These are phyloP conservation scores for Hymenoscyphus fraxineus DNA, from an alignment of 2,329 filamentous ascomycete genomes.

Conservation along the genomic window DNA sequence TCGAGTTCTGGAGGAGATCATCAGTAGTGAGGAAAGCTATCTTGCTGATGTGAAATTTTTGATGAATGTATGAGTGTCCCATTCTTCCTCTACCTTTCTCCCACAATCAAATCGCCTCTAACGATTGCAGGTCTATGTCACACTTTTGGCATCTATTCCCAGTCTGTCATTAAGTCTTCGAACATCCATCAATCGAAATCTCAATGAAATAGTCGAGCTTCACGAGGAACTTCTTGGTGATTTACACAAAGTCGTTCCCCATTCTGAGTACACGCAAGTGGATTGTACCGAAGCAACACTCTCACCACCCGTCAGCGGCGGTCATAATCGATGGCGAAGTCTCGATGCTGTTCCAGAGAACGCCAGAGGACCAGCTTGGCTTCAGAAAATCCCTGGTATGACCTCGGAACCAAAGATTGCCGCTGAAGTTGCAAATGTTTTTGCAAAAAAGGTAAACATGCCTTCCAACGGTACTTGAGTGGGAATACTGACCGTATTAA, in stretches of 20 bases:
- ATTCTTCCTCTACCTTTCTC: slow-evolving; percentile 41
- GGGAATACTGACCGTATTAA: neutral
- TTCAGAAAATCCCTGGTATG: slow-evolving; percentile 48
- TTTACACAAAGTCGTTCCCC: slow-evolving; percentile 66
- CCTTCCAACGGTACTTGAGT: neutral
- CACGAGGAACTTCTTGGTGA: slow-evolving; percentile 79
- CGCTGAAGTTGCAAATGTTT: slow-evolving; percentile 58
- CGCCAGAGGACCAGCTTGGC: slow-evolving; percentile 39
- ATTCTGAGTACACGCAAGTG: slow-evolving; percentile 58
- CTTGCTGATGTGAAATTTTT: slow-evolving; percentile 83
- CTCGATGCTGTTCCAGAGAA: slow-evolving; percentile 35
- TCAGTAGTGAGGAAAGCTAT: slow-evolving; percentile 83
- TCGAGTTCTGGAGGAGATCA: slow-evolving; percentile 78
- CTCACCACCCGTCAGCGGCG: slow-evolving; percentile 13
- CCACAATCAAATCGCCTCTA: slow-evolving; percentile 54
- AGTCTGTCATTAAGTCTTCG: slow-evolving; percentile 61
- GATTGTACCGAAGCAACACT: slow-evolving; percentile 28
- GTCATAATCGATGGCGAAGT: slow-evolving; percentile 47
- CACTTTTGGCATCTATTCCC: slow-evolving; percentile 68
- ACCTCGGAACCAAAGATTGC: slow-evolving; percentile 56
- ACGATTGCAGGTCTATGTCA: slow-evolving; percentile 59
- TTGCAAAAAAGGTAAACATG: slow-evolving; percentile 51
- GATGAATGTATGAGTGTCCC: slow-evolving; percentile 64
- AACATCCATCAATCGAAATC: slow-evolving; percentile 71
- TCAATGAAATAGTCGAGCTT: slow-evolving; percentile 74